These are phyloP conservation scores for Backusella sp. DNA, from an alignment of 192 early-diverging fungal species.

Conservation along the genomic window DNA sequence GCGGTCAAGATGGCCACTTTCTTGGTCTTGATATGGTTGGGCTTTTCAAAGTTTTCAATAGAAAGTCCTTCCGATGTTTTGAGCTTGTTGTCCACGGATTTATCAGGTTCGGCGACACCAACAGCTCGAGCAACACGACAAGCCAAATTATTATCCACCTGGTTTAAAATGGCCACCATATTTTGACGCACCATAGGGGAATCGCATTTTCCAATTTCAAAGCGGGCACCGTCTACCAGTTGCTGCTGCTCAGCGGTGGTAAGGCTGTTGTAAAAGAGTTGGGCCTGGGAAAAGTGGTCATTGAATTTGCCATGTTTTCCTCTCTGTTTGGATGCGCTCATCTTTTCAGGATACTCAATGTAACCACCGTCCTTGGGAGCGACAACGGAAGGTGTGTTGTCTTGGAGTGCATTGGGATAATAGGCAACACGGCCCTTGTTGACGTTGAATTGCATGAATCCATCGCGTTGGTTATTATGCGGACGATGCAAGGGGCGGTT, in stretches of 20 bases:
- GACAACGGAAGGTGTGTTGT: constrained; percentile 7
- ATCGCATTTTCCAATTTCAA: constrained; percentile 33
- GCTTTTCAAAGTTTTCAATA: constrained; percentile 18
- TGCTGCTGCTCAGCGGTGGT: constrained; percentile 31
- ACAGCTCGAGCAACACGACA: constrained; percentile 15
- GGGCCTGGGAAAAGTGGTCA: constrained; percentile 30
- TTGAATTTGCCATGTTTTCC: constrained; percentile 15
- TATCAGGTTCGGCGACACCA: background rate
- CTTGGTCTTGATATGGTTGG: constrained; percentile 1
- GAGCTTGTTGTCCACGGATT: background rate
- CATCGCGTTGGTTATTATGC: constrained; percentile 47
- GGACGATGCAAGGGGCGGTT: constrained; percentile 39
- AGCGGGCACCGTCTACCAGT: constrained; percentile 32
- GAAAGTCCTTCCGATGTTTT: constrained; percentile 17
- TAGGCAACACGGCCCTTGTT: constrained; percentile 31
- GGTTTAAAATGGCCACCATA: constrained; percentile 18
- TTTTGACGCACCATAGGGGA: constrained; percentile 16
- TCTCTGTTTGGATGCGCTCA: constrained; percentile 14
- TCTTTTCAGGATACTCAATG: constrained; percentile 22
- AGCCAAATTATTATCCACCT: constrained; percentile 24
- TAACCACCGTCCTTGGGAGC: constrained; percentile 21
- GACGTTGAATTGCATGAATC: constrained; percentile 26
- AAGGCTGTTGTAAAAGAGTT: constrained; percentile 39
- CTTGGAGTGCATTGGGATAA: constrained; percentile 22
- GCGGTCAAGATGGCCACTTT: constrained; percentile 24